These are phyloP conservation scores for Pichia kudriavzevii DNA, from an alignment of 1,139 yeast genomes.

Conservation along the genomic window DNA sequence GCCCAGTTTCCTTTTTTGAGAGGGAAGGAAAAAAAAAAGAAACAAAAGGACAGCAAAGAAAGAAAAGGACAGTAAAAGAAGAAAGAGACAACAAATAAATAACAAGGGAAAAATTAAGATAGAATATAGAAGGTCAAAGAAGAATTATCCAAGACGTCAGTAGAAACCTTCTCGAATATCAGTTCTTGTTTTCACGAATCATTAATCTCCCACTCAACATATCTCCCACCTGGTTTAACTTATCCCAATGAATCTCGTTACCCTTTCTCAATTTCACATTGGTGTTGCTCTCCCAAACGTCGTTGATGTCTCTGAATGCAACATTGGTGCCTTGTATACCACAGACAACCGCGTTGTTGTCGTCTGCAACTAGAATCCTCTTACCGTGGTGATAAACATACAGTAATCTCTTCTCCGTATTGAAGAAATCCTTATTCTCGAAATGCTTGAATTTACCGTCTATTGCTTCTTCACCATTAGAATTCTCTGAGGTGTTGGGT, in stretches of 20 bases:
- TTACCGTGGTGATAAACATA: slow-evolving; percentile 23
- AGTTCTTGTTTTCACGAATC: slow-evolving; percentile 33
- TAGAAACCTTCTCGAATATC: too few relatives aligned
- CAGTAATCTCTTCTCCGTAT: slow-evolving; percentile 29
- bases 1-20: too few relatives aligned
- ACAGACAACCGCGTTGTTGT: slow-evolving; percentile 51
- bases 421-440: slow-evolving; percentile 23
- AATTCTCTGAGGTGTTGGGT: too few relatives aligned
- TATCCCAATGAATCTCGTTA: slow-evolving; percentile 58
- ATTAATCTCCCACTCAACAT: slow-evolving; percentile 61
- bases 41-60: too few relatives aligned
- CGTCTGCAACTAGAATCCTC: slow-evolving; percentile 19
- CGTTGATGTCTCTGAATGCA: slow-evolving; percentile 45
- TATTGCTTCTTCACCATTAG: slow-evolving; percentile 3
- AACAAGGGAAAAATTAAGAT: too few relatives aligned
- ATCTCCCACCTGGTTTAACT: slow-evolving; percentile 51
- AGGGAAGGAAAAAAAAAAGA: too few relatives aligned
- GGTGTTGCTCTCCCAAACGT: slow-evolving; percentile 53
- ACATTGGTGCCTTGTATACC: slow-evolving; percentile 64
- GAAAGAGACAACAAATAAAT: too few relatives aligned
- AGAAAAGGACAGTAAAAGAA: too few relatives aligned
- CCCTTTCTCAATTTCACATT: slow-evolving; percentile 59
- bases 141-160: too few relatives aligned
- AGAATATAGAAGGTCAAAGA: too few relatives aligned
- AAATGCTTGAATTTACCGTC: slow-evolving; percentile 32